Evolutionary conservation across 2,329 filamentous ascomycete genomes (phyloP).

Genomic region (Amylocarpus encephaloides): DNA sequence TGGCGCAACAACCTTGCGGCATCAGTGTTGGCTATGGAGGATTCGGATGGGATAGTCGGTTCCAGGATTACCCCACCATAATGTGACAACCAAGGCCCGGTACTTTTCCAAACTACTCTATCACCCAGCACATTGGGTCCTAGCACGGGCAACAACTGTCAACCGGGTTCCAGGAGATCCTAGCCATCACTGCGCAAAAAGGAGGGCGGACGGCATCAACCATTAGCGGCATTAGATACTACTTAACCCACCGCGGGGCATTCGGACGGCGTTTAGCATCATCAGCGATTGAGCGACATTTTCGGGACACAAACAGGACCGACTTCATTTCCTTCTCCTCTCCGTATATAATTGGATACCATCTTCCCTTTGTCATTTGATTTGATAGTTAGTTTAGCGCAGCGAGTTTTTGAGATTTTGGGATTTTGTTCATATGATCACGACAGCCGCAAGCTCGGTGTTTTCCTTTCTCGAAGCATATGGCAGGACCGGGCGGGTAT

Average conservation of each 20-base stretch:
- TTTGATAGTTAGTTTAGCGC: slow-evolving; percentile 41
- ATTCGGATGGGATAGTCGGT: slow-evolving; percentile 75
- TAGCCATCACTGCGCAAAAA: slow-evolving; percentile 13
- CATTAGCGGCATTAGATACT: slow-evolving; percentile 31
- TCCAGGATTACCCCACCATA: slow-evolving; percentile 76
- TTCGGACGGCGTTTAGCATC: slow-evolving; percentile 26
- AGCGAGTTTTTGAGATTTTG: slow-evolving; percentile 41
- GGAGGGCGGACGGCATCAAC: slow-evolving; percentile 14
- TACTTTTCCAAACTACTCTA: slow-evolving; percentile 40
- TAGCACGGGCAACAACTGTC: slow-evolving; percentile 27
- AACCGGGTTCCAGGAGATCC: slow-evolving; percentile 12
- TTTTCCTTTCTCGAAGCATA: slow-evolving; percentile 26
- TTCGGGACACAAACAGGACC: slow-evolving; percentile 24
- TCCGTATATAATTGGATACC: slow-evolving; percentile 31
- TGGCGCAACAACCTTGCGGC: slow-evolving; percentile 76
- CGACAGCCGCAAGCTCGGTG: slow-evolving; percentile 30
- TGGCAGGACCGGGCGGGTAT: slow-evolving; percentile 30
- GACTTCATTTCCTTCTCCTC: slow-evolving; percentile 17
- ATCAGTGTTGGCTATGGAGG: slow-evolving; percentile 67
- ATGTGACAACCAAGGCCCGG: slow-evolving; percentile 65
- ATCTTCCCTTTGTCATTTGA: slow-evolving; percentile 34
- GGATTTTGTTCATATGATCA: slow-evolving; percentile 37
- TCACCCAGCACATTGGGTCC: slow-evolving; percentile 41
- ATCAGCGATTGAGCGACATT: slow-evolving; percentile 29
- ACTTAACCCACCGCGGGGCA: slow-evolving; percentile 20